Conservation (phyloP, 352 stramenopile genomes). For the Phytophthora tubulina region DNA sequence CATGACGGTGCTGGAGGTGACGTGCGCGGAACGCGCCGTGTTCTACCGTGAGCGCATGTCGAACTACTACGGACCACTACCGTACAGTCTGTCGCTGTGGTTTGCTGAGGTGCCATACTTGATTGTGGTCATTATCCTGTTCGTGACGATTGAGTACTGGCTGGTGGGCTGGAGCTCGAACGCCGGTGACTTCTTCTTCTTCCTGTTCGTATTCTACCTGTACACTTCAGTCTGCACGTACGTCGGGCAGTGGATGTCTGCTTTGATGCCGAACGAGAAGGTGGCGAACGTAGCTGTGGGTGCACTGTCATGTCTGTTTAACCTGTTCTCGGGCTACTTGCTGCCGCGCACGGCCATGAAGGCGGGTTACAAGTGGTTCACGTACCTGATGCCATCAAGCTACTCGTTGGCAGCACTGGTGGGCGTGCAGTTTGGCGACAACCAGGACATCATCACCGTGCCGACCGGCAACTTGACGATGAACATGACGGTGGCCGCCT, state of each 20-base stretch:
- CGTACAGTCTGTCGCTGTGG: constrained; percentile 75
- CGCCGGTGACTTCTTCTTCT: constrained; percentile 55
- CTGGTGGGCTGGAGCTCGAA: constrained; percentile 54
- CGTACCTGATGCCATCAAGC: constrained; percentile 67
- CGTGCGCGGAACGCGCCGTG: constrained; percentile 54
- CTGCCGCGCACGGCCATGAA: constrained; percentile 64
- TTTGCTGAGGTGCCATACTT: constrained; percentile 73
- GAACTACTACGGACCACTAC: constrained; percentile 77
- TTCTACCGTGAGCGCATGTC: constrained; percentile 75
- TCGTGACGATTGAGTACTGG: constrained; percentile 74
- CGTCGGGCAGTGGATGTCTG: constrained; percentile 80
- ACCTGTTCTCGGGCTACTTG: constrained; percentile 71
- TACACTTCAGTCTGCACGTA: constrained; percentile 79
- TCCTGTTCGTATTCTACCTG: constrained; percentile 59
- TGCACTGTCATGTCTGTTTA: constrained; percentile 73
- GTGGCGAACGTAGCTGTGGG: constrained; percentile 81
- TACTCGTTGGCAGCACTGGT: constrained; percentile 61
- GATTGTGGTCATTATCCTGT: constrained; percentile 53
- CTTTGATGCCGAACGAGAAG: constrained; percentile 76
- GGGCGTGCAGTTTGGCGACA: constrained; percentile 50
- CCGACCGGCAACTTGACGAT: constrained; percentile 7
- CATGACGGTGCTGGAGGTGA: constrained; percentile 67
- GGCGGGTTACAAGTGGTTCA: constrained; percentile 72
- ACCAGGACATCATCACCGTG: constrained; percentile 39
- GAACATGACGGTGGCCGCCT: constrained; percentile 47